Percentiles rank a stretch among this genome's conserved stretches.
Conservation (phyloP, 345 rosid species). For the Camelina laxa region DNA sequence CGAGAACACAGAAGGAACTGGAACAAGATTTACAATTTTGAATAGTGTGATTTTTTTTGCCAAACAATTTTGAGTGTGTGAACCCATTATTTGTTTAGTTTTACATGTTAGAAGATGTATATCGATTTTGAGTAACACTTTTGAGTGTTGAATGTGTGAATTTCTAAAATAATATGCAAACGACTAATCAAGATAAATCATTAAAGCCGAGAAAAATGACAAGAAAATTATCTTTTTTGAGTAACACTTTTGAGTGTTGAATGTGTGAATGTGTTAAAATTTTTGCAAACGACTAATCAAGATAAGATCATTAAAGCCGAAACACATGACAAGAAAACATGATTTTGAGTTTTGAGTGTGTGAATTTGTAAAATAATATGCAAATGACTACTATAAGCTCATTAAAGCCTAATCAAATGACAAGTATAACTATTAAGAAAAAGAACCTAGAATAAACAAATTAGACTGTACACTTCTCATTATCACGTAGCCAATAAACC, state of each 20-base stretch:
- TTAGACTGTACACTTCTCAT: slow-evolving; percentile 41
- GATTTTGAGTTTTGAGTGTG: too few relatives aligned
- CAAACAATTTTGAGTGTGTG: too few relatives aligned
- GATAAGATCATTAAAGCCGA: background rate
- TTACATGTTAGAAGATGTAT: background rate
- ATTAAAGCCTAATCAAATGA: slow-evolving; percentile 12
- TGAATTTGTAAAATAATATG: background rate
- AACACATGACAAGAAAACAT: too few relatives aligned
- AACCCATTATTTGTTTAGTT: background rate
- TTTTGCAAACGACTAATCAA: too few relatives aligned
- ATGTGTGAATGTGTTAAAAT: background rate
- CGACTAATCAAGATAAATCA: too few relatives aligned
- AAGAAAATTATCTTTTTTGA: too few relatives aligned
- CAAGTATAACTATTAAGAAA: background rate
- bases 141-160: too few relatives aligned
- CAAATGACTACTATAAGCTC: background rate
- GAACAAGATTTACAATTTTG: slow-evolving; percentile 39
- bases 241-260: too few relatives aligned
- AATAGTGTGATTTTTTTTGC: background rate
- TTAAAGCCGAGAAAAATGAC: too few relatives aligned
- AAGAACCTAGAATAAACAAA: slow-evolving; percentile 4
- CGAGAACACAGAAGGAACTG: slow-evolving; percentile 52
- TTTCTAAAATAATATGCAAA: too few relatives aligned
- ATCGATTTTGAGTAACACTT: background rate
- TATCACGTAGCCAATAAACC: slow-evolving; percentile 34